phyloP scores from a whole-genome alignment of 495 filamentous ascomycete species.

The Penicillium samsonianum region DNA sequence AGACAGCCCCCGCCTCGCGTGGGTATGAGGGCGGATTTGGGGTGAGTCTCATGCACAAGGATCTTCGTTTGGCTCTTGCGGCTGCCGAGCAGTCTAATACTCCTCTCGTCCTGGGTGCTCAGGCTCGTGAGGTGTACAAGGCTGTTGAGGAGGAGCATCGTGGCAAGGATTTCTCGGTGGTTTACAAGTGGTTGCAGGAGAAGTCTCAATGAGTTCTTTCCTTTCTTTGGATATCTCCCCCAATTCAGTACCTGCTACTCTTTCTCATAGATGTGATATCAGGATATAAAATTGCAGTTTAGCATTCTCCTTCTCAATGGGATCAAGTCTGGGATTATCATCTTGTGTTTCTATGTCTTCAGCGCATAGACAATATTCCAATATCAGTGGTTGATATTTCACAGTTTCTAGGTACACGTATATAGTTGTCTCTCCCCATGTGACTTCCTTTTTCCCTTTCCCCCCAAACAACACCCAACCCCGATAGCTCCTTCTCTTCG shows the following conservation, averaged over 20 bases:
- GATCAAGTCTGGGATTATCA: neutral
- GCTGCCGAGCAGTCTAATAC: conserved; percentile 70
- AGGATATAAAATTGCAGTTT: neutral
- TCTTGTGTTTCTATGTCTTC: neutral
- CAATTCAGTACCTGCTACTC: neutral
- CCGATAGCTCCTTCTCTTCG: conserved; percentile 6
- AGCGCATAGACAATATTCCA: neutral
- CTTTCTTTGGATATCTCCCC: conserved; percentile 3
- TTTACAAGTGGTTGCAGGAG: conserved; percentile 70
- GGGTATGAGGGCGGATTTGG: conserved; percentile 85
- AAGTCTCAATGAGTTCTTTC: conserved; percentile 32
- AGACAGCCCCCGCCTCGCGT: conserved; percentile 66
- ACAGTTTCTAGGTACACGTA: neutral
- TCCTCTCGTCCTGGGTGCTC: conserved; percentile 63
- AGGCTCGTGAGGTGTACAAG: conserved; percentile 68
- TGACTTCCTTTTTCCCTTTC: conserved; percentile 3
- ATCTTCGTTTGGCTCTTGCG: conserved; percentile 68
- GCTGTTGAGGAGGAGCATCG: conserved; percentile 58
- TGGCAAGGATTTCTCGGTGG: conserved; percentile 81
- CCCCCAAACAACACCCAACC: neutral
- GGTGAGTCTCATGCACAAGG: conserved; percentile 82
- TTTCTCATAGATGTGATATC: conserved; percentile 9
- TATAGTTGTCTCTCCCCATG: neutral
- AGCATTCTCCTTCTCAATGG: neutral
- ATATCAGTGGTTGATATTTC: neutral